These are phyloP conservation scores for Lepidium campestre DNA, from an alignment of 441 rosid species.

Conservation along the genomic window DNA sequence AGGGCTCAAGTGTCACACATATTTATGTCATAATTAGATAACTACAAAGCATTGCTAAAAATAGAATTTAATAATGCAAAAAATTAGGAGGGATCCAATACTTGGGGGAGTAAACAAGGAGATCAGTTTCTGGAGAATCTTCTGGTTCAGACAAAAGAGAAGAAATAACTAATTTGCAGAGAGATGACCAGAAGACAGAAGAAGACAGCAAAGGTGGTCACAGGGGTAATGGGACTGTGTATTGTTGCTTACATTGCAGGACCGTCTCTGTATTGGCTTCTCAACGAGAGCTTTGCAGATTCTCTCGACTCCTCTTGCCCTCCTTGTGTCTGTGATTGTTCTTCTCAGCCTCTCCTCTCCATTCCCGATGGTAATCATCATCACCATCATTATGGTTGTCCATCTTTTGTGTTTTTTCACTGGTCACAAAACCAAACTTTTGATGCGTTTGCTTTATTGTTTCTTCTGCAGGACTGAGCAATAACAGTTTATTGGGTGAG, in stretches of 20 bases:
- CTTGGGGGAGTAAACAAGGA: constrained; percentile 12
- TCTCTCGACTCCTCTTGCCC: constrained; percentile 34
- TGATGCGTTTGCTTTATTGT: neutral
- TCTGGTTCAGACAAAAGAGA: constrained; percentile 11
- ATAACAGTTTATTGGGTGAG: constrained; percentile 42
- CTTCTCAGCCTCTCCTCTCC: constrained; percentile 41
- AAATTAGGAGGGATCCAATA: constrained; percentile 20
- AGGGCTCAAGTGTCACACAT: neutral
- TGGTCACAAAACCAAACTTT: neutral
- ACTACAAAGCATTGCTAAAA: constrained; percentile 11
- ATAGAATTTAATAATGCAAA: neutral
- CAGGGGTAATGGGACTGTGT: constrained; percentile 34
- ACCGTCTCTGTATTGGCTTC: constrained; percentile 50
- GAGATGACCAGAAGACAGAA: constrained; percentile 26
- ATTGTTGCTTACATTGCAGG: constrained; percentile 41
- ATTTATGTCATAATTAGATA: neutral
- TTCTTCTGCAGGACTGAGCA: constrained; percentile 37
- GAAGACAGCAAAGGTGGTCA: constrained; percentile 34
- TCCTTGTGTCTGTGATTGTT: constrained; percentile 46
- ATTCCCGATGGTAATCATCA: constrained; percentile 34
- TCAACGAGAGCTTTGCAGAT: constrained; percentile 32
- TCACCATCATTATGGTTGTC: neutral
- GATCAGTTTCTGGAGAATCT: constrained; percentile 20
- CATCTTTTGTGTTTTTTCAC: neutral
- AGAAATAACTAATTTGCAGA: constrained; percentile 2